phyloP scores from a whole-genome alignment of 2,329 filamentous ascomycete species.

The Fusarium luffae region DNA sequence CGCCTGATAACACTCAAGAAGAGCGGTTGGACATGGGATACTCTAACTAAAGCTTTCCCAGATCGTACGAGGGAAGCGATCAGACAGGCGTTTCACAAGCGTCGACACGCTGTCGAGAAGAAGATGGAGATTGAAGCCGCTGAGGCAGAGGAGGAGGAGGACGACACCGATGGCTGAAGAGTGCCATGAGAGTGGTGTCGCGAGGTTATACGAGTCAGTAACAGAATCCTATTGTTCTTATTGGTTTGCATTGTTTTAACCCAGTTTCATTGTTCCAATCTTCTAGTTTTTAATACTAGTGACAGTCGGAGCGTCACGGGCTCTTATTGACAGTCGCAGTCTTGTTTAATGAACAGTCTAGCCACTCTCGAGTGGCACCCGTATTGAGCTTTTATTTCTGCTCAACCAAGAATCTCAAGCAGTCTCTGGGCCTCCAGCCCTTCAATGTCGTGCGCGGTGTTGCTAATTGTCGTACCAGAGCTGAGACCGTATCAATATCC shows the following conservation, averaged over 20 bases:
- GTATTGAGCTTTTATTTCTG: background rate
- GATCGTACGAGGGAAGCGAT: conserved; percentile 1
- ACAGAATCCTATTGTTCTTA: background rate
- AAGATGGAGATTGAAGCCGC: conserved; percentile 1
- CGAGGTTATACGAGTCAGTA: background rate
- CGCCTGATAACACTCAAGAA: conserved; percentile 2
- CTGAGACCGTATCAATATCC: too few species aligned
- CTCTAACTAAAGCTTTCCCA: background rate
- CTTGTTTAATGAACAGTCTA: background rate
- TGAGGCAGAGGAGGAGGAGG: too few species aligned
- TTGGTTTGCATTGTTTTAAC: background rate
- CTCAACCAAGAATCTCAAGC: background rate
- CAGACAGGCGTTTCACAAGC: conserved; percentile 21
- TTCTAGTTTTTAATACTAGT: too few species aligned
- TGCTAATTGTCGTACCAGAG: background rate
- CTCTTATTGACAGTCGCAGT: background rate
- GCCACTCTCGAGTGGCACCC: too few species aligned
- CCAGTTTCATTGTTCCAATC: background rate
- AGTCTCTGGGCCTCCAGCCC: background rate
- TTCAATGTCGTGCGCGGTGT: background rate
- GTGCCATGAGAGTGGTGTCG: background rate
- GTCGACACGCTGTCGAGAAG: background rate
- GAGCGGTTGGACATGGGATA: background rate
- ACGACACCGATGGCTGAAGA: background rate
- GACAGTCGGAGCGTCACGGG: accelerated